Evolutionary conservation across 2,329 filamentous ascomycete genomes (phyloP).

Genomic region (Aschersonia sp.): DNA sequence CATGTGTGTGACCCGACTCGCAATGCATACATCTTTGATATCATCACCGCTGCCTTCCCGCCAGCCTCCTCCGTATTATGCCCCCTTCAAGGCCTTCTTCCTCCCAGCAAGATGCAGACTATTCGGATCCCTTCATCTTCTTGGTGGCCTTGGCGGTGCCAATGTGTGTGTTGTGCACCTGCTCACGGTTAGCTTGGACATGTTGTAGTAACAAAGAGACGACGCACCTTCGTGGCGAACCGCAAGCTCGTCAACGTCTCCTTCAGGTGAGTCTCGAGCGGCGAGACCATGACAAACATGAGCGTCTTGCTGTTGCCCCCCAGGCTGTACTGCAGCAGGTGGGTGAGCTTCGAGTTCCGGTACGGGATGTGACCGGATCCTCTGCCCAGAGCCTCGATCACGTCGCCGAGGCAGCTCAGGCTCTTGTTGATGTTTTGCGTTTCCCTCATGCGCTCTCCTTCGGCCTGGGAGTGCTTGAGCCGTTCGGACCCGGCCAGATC

Average conservation of each 20-base stretch:
- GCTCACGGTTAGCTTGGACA: conserved; percentile 2
- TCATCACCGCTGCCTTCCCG: neutral
- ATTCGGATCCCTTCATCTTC: conserved; percentile 33
- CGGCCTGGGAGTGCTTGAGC: conserved; percentile 72
- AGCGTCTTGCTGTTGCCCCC: conserved; percentile 94
- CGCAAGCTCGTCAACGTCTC: conserved; percentile 91
- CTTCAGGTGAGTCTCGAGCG: conserved; percentile 75
- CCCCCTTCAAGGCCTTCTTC: neutral
- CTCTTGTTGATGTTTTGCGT: conserved; percentile 97
- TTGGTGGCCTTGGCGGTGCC: conserved; percentile 71
- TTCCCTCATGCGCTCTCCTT: conserved; percentile 79
- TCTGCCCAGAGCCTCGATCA: conserved; percentile 82
- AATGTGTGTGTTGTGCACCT: conserved; percentile 83
- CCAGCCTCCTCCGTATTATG: neutral
- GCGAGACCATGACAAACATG: conserved; percentile 98
- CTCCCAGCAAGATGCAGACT: neutral
- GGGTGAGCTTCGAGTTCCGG: conserved; percentile 92
- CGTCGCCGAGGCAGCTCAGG: conserved; percentile 80
- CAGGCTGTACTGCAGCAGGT: conserved; percentile 84
- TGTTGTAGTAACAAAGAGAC: neutral
- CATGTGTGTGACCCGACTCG: neutral
- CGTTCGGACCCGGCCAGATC: conserved; percentile 90
- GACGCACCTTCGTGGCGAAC: conserved; percentile 78
- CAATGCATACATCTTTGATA: conserved; percentile 2
- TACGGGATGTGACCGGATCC: conserved; percentile 82